These are phyloP conservation scores for Stephanodiscus triporus DNA, from an alignment of 108 stramenopile species.

Conservation along the genomic window DNA sequence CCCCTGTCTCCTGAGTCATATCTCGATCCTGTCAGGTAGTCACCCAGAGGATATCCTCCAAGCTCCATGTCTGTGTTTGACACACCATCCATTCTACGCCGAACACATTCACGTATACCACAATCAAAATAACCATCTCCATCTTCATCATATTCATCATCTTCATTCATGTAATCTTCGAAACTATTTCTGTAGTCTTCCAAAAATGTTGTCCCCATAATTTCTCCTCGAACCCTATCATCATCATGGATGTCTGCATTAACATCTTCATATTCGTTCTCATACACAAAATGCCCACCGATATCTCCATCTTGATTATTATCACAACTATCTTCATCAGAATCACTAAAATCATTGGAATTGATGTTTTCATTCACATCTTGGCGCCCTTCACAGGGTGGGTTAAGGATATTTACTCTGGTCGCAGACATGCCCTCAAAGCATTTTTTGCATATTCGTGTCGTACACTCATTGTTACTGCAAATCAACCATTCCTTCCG, in stretches of 20 bases:
- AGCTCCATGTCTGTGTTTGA: neutral
- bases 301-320: constrained; percentile 3
- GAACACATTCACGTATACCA: neutral
- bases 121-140: neutral
- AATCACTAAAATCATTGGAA: neutral
- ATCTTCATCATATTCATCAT: constrained; percentile 6
- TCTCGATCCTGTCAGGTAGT: too few relatives aligned
- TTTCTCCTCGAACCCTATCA: too few relatives aligned
- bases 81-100: neutral
- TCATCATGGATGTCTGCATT: neutral
- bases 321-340: neutral
- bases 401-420: neutral
- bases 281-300: too few relatives aligned
- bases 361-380: neutral
- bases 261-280: constrained; percentile 4
- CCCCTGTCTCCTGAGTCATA: too few relatives aligned
- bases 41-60: too few relatives aligned
- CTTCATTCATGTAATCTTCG: neutral
- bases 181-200: too few relatives aligned
- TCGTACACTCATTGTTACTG: constrained; percentile 5
- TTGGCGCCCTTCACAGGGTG: neutral
- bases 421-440: neutral
- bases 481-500: neutral
- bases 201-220: too few relatives aligned
- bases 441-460: neutral